These are phyloP conservation scores for Simmondsia chinensis DNA, from an alignment of 148 eudicot species.

Conservation along the genomic window DNA sequence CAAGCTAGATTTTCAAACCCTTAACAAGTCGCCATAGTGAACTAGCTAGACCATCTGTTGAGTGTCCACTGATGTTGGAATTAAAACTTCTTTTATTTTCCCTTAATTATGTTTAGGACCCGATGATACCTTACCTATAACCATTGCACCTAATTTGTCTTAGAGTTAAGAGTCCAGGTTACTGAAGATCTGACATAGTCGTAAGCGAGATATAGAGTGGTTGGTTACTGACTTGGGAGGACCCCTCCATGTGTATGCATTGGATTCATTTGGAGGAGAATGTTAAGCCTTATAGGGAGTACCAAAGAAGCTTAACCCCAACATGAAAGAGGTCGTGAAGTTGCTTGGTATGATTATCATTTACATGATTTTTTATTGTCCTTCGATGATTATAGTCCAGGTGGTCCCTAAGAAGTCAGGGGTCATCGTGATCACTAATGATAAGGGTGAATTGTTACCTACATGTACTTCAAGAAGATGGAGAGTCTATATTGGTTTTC, in stretches of 20 bases:
- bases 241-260: not conserved
- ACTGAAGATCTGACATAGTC: not conserved
- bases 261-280: not conserved
- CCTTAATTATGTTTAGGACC: not conserved
- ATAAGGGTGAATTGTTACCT: not conserved
- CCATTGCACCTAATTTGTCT: not conserved
- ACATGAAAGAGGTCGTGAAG: not conserved
- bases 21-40: not conserved
- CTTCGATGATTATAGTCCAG: not conserved
- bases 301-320: conserved; percentile 1
- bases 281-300: not conserved
- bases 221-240: not conserved
- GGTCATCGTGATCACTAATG: conserved; percentile 1
- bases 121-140: not conserved
- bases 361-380: not conserved
- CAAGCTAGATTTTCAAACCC: not conserved
- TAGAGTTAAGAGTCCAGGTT: not conserved
- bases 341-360: not conserved
- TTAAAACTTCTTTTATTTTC: not conserved
- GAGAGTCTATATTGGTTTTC: conserved; percentile 4
- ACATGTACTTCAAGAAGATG: not conserved
- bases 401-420: conserved; percentile 6
- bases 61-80: not conserved
- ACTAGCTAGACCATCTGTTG: not conserved
- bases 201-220: not conserved